These are phyloP conservation scores for Penicillium aurantiogriseum DNA, from an alignment of 2,329 filamentous ascomycete species.

Conservation along the genomic window DNA sequence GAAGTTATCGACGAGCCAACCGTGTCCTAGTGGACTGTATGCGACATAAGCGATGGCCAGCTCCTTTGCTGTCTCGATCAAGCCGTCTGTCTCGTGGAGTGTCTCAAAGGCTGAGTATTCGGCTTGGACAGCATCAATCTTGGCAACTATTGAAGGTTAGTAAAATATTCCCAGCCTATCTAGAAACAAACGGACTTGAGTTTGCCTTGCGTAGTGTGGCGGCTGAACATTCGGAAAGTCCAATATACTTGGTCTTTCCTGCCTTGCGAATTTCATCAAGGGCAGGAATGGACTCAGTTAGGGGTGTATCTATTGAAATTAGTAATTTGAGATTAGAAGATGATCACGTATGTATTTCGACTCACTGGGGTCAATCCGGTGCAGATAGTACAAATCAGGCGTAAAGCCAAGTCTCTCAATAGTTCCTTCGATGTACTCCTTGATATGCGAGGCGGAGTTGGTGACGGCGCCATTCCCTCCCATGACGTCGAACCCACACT, in stretches of 20 bases:
- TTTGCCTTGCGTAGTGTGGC: constrained; percentile 47
- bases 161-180: background rate
- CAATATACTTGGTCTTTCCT: constrained; percentile 52
- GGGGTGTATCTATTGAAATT: constrained; percentile 38
- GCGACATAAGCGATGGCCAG: constrained; percentile 47
- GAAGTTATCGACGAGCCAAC: constrained; percentile 50
- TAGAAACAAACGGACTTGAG: constrained; percentile 33
- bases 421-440: constrained; percentile 50
- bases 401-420: constrained; percentile 51
- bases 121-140: constrained; percentile 49
- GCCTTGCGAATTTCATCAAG: constrained; percentile 48
- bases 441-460: constrained; percentile 49
- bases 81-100: constrained; percentile 40
- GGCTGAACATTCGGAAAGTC: constrained; percentile 50
- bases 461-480: constrained; percentile 37
- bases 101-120: constrained; percentile 49
- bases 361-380: constrained; percentile 40
- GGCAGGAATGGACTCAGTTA: constrained; percentile 50
- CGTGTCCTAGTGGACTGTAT: constrained; percentile 49
- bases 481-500: constrained; percentile 47
- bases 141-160: constrained; percentile 40
- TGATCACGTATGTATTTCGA: background rate
- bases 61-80: constrained; percentile 45
- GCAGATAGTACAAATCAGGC: constrained; percentile 42
- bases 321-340: background rate